phyloP scores from a whole-genome alignment of 768 basidiomycete species.

The Gyrodon lividus region DNA sequence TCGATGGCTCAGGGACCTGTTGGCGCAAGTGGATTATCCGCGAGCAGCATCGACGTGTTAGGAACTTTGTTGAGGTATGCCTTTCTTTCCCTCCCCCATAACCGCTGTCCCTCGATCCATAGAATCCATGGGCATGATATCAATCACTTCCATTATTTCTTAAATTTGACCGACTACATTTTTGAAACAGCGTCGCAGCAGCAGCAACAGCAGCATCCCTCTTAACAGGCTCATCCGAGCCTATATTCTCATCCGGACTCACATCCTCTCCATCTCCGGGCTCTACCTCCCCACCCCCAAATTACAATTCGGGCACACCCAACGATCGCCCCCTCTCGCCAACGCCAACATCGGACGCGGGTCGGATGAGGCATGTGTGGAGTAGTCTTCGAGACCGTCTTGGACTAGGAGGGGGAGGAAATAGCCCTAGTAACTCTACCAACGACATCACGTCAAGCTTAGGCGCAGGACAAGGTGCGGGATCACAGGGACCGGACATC shows the following conservation, averaged over 20 bases:
- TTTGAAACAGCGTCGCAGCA: slow-evolving; percentile 70
- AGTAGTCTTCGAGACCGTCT: slow-evolving; percentile 66
- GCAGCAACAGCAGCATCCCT: slow-evolving; percentile 88
- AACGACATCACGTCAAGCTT: slow-evolving; percentile 7
- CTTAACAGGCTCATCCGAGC: slow-evolving; percentile 68
- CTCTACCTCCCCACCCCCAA: slow-evolving; percentile 11
- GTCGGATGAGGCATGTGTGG: slow-evolving; percentile 64
- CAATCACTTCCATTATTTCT: neutral
- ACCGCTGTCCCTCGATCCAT: neutral
- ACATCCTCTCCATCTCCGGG: slow-evolving; percentile 34
- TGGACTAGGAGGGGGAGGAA: slow-evolving; percentile 42
- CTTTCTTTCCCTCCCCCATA: slow-evolving; percentile 7
- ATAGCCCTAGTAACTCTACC: slow-evolving; percentile 11
- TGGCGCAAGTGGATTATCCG: slow-evolving; percentile 47
- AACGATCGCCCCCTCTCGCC: slow-evolving; percentile 39
- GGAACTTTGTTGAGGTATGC: slow-evolving; percentile 79
- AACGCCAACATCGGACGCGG: slow-evolving; percentile 39
- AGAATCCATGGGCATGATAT: neutral
- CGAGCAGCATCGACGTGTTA: slow-evolving; percentile 77
- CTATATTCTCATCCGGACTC: slow-evolving; percentile 59
- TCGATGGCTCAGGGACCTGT: slow-evolving; percentile 27
- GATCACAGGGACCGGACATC: slow-evolving; percentile 11
- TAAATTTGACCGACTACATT: neutral
- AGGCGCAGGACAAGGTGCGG: slow-evolving; percentile 6
- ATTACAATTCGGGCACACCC: slow-evolving; percentile 14